Conservation (phyloP, 139 green algal species). For the Micractinium sp. region DNA sequence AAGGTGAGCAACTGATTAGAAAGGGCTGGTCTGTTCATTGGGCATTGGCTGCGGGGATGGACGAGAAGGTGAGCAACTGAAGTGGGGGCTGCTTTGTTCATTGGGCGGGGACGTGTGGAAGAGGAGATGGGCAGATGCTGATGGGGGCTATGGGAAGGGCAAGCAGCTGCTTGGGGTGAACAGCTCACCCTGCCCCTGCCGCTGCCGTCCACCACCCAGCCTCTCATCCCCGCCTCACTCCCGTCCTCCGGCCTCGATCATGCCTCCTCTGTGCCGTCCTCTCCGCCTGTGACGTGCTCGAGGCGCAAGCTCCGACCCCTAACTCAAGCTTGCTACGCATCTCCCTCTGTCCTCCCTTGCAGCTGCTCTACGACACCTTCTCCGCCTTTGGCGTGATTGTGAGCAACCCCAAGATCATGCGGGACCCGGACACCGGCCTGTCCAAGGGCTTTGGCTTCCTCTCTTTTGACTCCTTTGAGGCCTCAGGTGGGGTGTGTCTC, state of each 20-base stretch:
- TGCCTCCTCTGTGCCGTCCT: not conserved
- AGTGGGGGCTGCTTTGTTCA: too few species aligned
- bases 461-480: constrained; percentile 94
- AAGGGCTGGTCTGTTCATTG: not conserved
- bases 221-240: too few species aligned
- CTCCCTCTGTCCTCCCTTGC: constrained; percentile 3
- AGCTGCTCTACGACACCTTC: constrained; percentile 99
- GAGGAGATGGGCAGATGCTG: too few species aligned
- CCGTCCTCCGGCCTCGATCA: too few species aligned
- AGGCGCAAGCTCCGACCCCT: too few species aligned
- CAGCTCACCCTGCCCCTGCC: too few species aligned
- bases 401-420: constrained; percentile 95
- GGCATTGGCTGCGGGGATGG: too few species aligned
- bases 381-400: constrained; percentile 96
- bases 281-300: not conserved
- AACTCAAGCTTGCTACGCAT: not conserved
- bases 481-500: constrained; percentile 48
- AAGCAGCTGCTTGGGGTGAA: too few species aligned
- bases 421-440: constrained; percentile 92
- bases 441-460: constrained; percentile 97
- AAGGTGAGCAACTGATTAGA: constrained; percentile 69
- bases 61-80: too few species aligned
- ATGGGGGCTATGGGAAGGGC: too few species aligned
- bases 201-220: too few species aligned
- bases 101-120: too few species aligned